A percentile compares a stretch with the other conserved stretches of the same genome.
Evolutionary conservation across 2,329 filamentous ascomycete genomes (phyloP).

Genomic region (Curvularia sp.): DNA sequence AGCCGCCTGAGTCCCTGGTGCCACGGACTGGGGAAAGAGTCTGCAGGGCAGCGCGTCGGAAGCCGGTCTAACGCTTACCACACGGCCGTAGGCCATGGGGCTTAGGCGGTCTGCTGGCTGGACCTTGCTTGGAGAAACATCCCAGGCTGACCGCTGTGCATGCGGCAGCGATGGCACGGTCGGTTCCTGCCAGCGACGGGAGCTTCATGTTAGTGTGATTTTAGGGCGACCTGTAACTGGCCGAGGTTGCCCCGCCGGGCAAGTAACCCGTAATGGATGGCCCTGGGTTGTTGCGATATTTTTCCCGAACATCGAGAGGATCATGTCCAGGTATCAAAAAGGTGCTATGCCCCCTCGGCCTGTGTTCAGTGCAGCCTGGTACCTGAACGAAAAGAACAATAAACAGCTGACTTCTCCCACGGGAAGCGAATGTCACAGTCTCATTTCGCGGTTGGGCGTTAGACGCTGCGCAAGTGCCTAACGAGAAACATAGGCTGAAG

Average conservation of each 20-base stretch:
- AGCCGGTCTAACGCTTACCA: constrained; percentile 38
- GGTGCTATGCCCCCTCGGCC: constrained; percentile 4
- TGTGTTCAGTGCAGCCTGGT: background rate
- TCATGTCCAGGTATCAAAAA: constrained; percentile 12
- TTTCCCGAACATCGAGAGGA: constrained; percentile 8
- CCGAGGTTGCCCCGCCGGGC: constrained; percentile 39
- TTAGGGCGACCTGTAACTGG: constrained; percentile 26
- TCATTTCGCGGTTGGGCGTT: constrained; percentile 4
- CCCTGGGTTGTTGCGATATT: constrained; percentile 13
- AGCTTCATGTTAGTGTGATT: constrained; percentile 25
- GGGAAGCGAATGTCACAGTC: background rate
- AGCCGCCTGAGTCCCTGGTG: constrained; percentile 33
- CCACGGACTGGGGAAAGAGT: constrained; percentile 32
- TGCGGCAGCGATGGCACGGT: constrained; percentile 37
- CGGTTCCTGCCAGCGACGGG: constrained; percentile 34
- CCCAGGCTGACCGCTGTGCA: constrained; percentile 30
- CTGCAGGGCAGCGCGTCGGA: constrained; percentile 37
- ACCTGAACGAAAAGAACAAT: background rate
- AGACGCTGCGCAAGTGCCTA: constrained; percentile 5
- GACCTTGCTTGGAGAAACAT: constrained; percentile 33
- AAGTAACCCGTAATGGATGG: constrained; percentile 28
- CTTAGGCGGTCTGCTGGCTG: constrained; percentile 37
- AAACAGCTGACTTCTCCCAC: background rate
- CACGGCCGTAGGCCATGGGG: constrained; percentile 34
- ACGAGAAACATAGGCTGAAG: constrained; percentile 13